phyloP scores from a whole-genome alignment of 108 stramenopile species.

The Cyclostephanos tholiformis region DNA sequence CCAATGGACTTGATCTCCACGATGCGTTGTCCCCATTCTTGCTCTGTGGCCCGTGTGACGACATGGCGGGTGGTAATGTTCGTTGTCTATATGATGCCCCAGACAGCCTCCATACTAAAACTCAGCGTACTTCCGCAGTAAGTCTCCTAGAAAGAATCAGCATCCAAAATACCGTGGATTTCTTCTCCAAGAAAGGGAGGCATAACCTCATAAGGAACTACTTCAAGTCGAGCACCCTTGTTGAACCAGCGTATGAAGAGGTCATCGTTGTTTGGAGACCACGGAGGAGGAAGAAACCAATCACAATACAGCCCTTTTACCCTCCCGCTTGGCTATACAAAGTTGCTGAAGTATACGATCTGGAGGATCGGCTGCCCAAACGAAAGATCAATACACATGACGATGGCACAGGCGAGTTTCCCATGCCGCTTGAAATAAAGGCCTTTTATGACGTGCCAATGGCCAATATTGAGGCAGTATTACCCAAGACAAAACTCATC shows the following conservation, averaged over 20 bases:
- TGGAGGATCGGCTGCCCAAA: constrained; percentile 53
- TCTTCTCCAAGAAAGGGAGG: constrained; percentile 61
- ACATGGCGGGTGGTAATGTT: constrained; percentile 1
- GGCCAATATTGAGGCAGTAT: constrained; percentile 77
- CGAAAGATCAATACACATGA: constrained; percentile 11
- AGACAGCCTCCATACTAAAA: no score
- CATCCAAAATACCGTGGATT: constrained; percentile 74
- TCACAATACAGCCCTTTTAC: constrained; percentile 7
- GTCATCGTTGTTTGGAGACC: constrained; percentile 81
- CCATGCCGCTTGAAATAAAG: constrained; percentile 69
- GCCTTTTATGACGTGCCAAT: constrained; percentile 77
- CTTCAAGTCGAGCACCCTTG: constrained; percentile 63
- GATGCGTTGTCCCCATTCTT: constrained; percentile 66
- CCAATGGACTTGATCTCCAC: constrained; percentile 29
- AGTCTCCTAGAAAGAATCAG: constrained; percentile 76
- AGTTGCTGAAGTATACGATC: constrained; percentile 74
- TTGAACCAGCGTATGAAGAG: constrained; percentile 84
- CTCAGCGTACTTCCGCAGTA: constrained; percentile 2
- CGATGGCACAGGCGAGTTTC: neutral
- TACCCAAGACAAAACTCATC: constrained; percentile 78
- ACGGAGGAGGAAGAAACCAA: constrained; percentile 24
- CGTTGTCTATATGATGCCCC: no score
- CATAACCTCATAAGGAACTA: constrained; percentile 53
- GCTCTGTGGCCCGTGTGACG: constrained; percentile 50
- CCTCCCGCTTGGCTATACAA: constrained; percentile 66